These are phyloP conservation scores for Salvia miltiorrhiza DNA, from an alignment of 257 asterid species.

Conservation along the genomic window DNA sequence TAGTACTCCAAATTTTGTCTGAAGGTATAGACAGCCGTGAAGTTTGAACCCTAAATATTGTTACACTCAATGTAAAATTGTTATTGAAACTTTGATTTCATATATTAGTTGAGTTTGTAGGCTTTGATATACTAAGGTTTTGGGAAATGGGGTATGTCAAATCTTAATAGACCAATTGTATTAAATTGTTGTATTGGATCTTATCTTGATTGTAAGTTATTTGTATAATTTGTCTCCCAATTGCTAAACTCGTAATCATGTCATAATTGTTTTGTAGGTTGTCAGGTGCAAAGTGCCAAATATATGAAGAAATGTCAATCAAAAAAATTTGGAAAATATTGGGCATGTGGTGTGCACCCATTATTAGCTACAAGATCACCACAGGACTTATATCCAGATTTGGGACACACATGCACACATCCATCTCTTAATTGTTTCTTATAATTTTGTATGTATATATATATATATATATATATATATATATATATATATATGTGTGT, in stretches of 20 bases:
- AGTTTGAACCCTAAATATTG: too few species aligned
- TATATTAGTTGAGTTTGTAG: not conserved
- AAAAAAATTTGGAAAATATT: constrained; percentile 12
- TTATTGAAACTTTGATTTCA: not conserved
- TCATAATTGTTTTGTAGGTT: constrained; percentile 9
- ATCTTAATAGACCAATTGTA: not conserved
- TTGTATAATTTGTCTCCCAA: constrained; percentile 13
- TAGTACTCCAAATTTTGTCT: too few species aligned
- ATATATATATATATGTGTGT: too few species aligned
- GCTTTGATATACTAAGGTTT: not conserved
- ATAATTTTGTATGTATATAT: not conserved
- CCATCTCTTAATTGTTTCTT: not conserved
- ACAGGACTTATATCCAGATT: constrained; percentile 10
- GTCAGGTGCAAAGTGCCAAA: constrained; percentile 22
- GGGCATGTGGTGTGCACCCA: constrained; percentile 31
- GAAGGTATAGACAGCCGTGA: too few species aligned
- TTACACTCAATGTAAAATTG: not conserved
- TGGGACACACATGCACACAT: not conserved
- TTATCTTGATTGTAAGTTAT: not conserved
- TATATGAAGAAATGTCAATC: constrained; percentile 18
- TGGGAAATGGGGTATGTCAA: not conserved
- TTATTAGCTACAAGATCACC: constrained; percentile 21
- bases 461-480: not conserved
- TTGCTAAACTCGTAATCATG: not conserved
- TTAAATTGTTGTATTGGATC: not conserved